phyloP scores from a whole-genome alignment of 495 filamentous ascomycete species.

The Pseudotulostoma volvatum region DNA sequence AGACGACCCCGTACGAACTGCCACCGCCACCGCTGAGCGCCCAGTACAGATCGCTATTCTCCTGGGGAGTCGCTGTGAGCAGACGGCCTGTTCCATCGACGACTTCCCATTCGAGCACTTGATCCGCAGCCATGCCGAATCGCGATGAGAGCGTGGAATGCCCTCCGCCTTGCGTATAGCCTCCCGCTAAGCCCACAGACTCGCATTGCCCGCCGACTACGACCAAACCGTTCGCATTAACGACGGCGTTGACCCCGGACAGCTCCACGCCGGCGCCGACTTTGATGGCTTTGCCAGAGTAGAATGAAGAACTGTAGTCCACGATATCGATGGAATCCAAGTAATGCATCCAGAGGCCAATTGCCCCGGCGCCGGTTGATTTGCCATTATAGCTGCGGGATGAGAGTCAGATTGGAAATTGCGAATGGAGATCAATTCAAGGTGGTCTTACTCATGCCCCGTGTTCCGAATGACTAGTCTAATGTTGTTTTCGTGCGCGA shows the following conservation, averaged over 20 bases:
- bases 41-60: slow-evolving; percentile 49
- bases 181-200: slow-evolving; percentile 30
- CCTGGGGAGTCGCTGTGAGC: slow-evolving; percentile 35
- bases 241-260: slow-evolving; percentile 28
- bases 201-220: slow-evolving; percentile 23
- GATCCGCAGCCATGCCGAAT: slow-evolving; percentile 47
- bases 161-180: slow-evolving; percentile 46
- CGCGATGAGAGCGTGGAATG: slow-evolving; percentile 34
- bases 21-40: slow-evolving; percentile 49
- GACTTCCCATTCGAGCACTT: slow-evolving; percentile 44
- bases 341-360: slow-evolving; percentile 41
- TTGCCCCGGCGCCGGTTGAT: slow-evolving; percentile 37
- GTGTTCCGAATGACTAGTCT: slow-evolving; percentile 52
- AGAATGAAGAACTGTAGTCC: slow-evolving; percentile 19
- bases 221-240: slow-evolving; percentile 10
- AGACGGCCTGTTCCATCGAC: slow-evolving; percentile 35
- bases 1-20: slow-evolving; percentile 47
- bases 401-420: neutral
- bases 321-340: slow-evolving; percentile 14
- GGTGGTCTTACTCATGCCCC: slow-evolving; percentile 25
- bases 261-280: slow-evolving; percentile 39
- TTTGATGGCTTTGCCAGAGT: slow-evolving; percentile 34
- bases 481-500: slow-evolving; percentile 37
- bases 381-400: slow-evolving; percentile 30
- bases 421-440: too few species aligned